Conservation (phyloP, 768 basidiomycete species). For the Rhizopogon sp. region DNA sequence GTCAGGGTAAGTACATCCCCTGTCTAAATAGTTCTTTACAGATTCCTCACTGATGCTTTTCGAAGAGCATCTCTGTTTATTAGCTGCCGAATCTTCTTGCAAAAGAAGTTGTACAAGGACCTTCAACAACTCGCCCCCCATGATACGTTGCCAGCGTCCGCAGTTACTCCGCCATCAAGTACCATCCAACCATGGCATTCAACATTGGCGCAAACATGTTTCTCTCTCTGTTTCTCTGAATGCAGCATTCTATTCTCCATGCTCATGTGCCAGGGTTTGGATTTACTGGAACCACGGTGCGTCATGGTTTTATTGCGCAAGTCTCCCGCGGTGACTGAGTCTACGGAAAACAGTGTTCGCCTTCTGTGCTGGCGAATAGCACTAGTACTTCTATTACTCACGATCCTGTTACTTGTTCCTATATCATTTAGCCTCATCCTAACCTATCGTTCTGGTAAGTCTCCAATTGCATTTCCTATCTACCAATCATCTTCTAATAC, state of each 20-base stretch:
- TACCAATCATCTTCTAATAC: neutral
- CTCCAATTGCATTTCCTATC: slow-evolving; percentile 2
- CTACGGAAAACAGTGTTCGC: slow-evolving; percentile 40
- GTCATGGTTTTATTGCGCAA: slow-evolving; percentile 18
- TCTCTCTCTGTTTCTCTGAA: slow-evolving; percentile 72
- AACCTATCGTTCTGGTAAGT: slow-evolving; percentile 32
- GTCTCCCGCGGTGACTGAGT: slow-evolving; percentile 2
- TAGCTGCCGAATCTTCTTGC: slow-evolving; percentile 54
- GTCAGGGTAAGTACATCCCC: slow-evolving; percentile 13
- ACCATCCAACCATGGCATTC: slow-evolving; percentile 42
- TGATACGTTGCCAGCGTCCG: slow-evolving; percentile 17
- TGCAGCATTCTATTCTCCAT: slow-evolving; percentile 68
- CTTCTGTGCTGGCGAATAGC: slow-evolving; percentile 67
- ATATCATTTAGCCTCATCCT: slow-evolving; percentile 57
- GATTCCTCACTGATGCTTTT: neutral
- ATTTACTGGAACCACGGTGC: slow-evolving; percentile 50
- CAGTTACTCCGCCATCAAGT: slow-evolving; percentile 13
- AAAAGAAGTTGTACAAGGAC: slow-evolving; percentile 55
- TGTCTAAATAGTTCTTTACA: neutral
- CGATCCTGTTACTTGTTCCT: slow-evolving; percentile 65
- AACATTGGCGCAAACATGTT: slow-evolving; percentile 49
- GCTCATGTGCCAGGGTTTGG: slow-evolving; percentile 65
- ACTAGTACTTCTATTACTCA: slow-evolving; percentile 50
- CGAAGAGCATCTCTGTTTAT: slow-evolving; percentile 46
- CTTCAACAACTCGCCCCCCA: slow-evolving; percentile 43